Percentiles rank a stretch among this genome's conserved stretches.
These are phyloP conservation scores for Aspergillus jensenii DNA, from an alignment of 2,329 filamentous ascomycete species.

Conservation along the genomic window DNA sequence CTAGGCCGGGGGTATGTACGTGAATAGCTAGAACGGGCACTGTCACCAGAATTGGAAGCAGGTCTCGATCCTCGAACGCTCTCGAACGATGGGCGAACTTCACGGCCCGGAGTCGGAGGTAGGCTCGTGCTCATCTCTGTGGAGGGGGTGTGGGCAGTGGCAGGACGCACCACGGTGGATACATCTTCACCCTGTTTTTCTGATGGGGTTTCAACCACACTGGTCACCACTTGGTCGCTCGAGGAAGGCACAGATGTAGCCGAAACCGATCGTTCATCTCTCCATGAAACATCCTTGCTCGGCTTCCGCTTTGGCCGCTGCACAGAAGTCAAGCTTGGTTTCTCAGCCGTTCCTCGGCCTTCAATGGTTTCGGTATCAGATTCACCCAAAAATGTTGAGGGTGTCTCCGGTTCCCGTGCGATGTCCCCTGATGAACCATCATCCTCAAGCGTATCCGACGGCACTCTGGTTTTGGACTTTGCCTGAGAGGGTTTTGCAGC, in stretches of 20 bases:
- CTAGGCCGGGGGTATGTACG: constrained; percentile 28
- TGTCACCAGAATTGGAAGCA: constrained; percentile 31
- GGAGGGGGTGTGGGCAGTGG: constrained; percentile 6
- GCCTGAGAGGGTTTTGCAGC: neutral
- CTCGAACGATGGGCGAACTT: constrained; percentile 7
- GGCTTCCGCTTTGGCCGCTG: constrained; percentile 32
- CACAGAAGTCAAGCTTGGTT: constrained; percentile 26
- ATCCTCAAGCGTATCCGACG: neutral
- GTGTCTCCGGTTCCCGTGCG: constrained; percentile 23
- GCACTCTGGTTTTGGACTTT: neutral
- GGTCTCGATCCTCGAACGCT: constrained; percentile 16
- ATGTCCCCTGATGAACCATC: neutral
- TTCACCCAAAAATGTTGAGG: constrained; percentile 24
- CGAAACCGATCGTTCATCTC: constrained; percentile 22
- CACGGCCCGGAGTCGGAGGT: constrained; percentile 8
- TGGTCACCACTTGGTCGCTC: constrained; percentile 20
- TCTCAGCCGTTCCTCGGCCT: constrained; percentile 31
- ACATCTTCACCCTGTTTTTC: constrained; percentile 28
- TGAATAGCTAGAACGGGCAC: constrained; percentile 27
- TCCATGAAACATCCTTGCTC: constrained; percentile 24
- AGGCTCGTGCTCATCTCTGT: constrained; percentile 7
- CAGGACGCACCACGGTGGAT: constrained; percentile 16
- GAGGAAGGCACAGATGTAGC: constrained; percentile 20
- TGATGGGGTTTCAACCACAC: constrained; percentile 19
- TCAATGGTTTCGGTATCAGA: constrained; percentile 30